A percentile compares a stretch with the other conserved stretches of the same genome.
These are phyloP conservation scores for Boletellus ananiceps DNA, from an alignment of 768 basidiomycete species.

Conservation along the genomic window DNA sequence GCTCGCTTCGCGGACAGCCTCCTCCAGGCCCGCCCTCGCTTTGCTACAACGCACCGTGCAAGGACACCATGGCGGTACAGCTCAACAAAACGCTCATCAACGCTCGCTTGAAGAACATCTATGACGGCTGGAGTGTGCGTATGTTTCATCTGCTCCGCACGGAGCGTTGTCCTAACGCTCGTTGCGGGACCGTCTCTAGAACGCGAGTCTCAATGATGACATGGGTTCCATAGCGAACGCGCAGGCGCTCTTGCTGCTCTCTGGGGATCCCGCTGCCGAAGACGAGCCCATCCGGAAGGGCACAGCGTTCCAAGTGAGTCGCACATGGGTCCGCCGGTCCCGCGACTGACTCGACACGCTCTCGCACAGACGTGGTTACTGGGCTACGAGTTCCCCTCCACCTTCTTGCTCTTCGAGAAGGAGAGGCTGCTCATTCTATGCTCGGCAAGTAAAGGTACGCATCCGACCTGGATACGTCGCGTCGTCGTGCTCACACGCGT, in stretches of 20 bases:
- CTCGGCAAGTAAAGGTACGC: slow-evolving; percentile 81
- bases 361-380: slow-evolving; percentile 82
- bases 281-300: slow-evolving; percentile 91
- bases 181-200: slow-evolving; percentile 35
- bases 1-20: no score
- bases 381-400: slow-evolving; percentile 97
- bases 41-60: neutral
- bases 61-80: slow-evolving; percentile 56
- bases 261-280: slow-evolving; percentile 77
- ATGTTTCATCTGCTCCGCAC: slow-evolving; percentile 6
- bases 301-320: slow-evolving; percentile 80
- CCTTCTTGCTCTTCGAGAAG: slow-evolving; percentile 79
- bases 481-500: slow-evolving; percentile 12
- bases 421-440: slow-evolving; percentile 75
- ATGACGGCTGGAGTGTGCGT: slow-evolving; percentile 60
- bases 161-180: slow-evolving; percentile 10
- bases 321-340: neutral
- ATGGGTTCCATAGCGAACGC: slow-evolving; percentile 61
- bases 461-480: neutral
- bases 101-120: slow-evolving; percentile 53
- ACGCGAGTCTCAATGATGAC: slow-evolving; percentile 65
- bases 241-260: slow-evolving; percentile 66
- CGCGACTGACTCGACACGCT: slow-evolving; percentile 3
- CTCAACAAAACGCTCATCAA: slow-evolving; percentile 60
- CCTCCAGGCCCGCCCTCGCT: slow-evolving; percentile 10